A percentile compares a stretch with the other conserved stretches of the same genome.
These are phyloP conservation scores for Hypoxylon lienhwacheense DNA, from an alignment of 495 filamentous ascomycete genomes.

Conservation along the genomic window DNA sequence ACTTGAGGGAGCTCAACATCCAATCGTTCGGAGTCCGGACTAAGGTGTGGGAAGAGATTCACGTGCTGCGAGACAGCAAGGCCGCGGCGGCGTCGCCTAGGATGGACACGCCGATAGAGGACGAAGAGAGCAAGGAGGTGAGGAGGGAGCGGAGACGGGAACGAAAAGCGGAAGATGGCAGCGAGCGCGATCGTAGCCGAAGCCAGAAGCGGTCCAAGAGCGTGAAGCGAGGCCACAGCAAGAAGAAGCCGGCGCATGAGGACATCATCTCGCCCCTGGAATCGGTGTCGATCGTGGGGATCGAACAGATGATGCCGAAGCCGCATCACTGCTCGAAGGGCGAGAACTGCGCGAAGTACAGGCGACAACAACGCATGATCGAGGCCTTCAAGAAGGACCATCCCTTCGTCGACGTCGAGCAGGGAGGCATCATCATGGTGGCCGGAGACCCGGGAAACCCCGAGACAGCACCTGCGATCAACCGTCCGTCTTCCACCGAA, in stretches of 20 bases:
- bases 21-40: conserved; percentile 91
- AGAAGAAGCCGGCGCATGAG: conserved; percentile 54
- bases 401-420: conserved; percentile 58
- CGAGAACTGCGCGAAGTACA: conserved; percentile 81
- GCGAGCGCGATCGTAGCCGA: conserved; percentile 42
- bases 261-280: conserved; percentile 73
- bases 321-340: conserved; percentile 87
- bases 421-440: conserved; percentile 64
- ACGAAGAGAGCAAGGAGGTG: conserved; percentile 50
- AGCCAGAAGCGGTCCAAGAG: conserved; percentile 47
- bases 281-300: conserved; percentile 87
- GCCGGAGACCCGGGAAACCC: conserved; percentile 73
- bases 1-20: conserved; percentile 92
- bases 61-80: conserved; percentile 64
- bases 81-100: conserved; percentile 48
- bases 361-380: conserved; percentile 70
- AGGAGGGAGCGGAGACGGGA: conserved; percentile 44
- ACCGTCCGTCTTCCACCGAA: conserved; percentile 43
- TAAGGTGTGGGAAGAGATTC: conserved; percentile 81
- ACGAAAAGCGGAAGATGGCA: conserved; percentile 38
- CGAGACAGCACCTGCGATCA: conserved; percentile 56
- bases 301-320: conserved; percentile 85
- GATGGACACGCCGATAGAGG: conserved; percentile 59
- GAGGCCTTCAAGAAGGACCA: conserved; percentile 68
- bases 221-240: conserved; percentile 38